A percentile compares a stretch with the other conserved stretches of the same genome.
These are phyloP conservation scores for Brettanomyces anomalus DNA, from an alignment of 805 yeast genomes.

Conservation along the genomic window DNA sequence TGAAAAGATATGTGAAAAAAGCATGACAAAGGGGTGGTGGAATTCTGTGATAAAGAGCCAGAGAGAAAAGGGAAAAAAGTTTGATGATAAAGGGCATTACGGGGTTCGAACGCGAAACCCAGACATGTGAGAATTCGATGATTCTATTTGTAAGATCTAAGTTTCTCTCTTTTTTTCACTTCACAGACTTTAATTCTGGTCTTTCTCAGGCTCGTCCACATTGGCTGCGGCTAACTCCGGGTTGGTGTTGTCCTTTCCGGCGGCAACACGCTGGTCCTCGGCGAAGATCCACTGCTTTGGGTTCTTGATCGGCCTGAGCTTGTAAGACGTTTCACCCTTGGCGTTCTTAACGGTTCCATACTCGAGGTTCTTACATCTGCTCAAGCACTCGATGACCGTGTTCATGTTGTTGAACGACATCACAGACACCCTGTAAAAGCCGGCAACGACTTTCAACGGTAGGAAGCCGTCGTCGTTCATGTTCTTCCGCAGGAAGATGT, in stretches of 20 bases:
- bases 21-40: too few species aligned
- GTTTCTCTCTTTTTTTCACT: too few species aligned
- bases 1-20: too few species aligned
- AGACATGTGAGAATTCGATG: too few species aligned
- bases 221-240: slow-evolving; percentile 4
- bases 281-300: slow-evolving; percentile 67
- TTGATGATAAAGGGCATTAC: too few species aligned
- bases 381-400: slow-evolving; percentile 46
- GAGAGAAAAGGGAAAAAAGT: too few species aligned
- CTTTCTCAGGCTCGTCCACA: too few species aligned
- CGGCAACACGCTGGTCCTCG: slow-evolving; percentile 34
- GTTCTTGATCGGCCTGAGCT: slow-evolving; percentile 51
- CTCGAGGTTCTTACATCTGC: slow-evolving; percentile 39
- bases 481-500: slow-evolving; percentile 69
- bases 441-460: slow-evolving; percentile 50
- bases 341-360: slow-evolving; percentile 27
- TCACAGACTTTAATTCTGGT: too few species aligned
- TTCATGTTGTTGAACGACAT: slow-evolving; percentile 47
- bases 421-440: slow-evolving; percentile 68
- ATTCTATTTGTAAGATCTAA: too few species aligned
- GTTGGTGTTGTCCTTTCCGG: slow-evolving; percentile 31
- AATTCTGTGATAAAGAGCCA: too few species aligned
- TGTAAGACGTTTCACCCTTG: slow-evolving; percentile 31
- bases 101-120: too few species aligned
- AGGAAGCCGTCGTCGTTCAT: slow-evolving; percentile 76